Base-by-base conservation (phyloP, 805 yeast genomes). In the Pichia nanzhaoensis region DNA sequence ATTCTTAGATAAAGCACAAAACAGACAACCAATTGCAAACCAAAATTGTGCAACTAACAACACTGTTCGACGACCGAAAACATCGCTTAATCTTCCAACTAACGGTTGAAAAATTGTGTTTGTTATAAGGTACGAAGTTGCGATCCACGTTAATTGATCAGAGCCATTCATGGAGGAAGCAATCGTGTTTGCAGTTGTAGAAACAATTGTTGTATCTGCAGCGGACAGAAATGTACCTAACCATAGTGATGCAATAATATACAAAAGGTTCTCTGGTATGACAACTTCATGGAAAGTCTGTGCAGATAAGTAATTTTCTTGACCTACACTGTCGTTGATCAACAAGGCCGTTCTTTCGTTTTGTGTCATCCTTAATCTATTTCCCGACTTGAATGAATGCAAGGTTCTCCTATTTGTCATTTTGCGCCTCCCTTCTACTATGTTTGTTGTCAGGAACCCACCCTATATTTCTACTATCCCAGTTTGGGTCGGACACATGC, bases 101-200 rank as follows among this genome's bases (percentile, higher is more conserved):
- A 84, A 58, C 0, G 88, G 90, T 61, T 83, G 90, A 59, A 82
- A 81, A 1, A 85, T 84, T 3, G 86, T 75, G 49, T 77, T 78
- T 1, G 90, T 80, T 24, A 85, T 63, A 28, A 85, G 65, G 44
- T 82, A 79, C 1, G 85, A 75, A 0, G 89, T 78, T 3, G 89
- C 88, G 3, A 84, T 82, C 90, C 91, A 84, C 2, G 79, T 64
- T 5, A 77, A 64, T 48, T 70, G 56, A 16, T 71, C 68, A 34
- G 79, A 66, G 38, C 74, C 77, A 38, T 76, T 61, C 57, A 81
- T 69, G 20, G 78, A 78, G 5, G 80, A 70, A 18, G 84, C 84
- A 37, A 81, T 80, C 24, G 72, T 69, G 34, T 75, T 71, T 57
- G 80, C 64, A 13, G 80, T 69, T 3, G 82, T 75, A 5, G 84